Conservation (phyloP, 2,329 filamentous ascomycete genomes). For the Aureobasidium vineae region DNA sequence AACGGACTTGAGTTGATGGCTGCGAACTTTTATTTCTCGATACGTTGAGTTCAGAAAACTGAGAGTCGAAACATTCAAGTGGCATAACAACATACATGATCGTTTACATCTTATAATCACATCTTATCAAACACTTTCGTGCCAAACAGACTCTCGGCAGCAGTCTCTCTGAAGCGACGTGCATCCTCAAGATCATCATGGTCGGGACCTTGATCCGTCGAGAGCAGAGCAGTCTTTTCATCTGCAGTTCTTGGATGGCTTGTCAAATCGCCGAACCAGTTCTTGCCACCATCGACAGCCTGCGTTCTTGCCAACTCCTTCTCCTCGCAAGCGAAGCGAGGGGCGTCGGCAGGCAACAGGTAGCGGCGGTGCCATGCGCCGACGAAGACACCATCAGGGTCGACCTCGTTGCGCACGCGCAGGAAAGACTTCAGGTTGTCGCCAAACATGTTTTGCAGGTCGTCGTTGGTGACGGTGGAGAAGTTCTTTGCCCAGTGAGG, state of each 20-base stretch:
- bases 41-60: no score
- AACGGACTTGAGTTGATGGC: no score
- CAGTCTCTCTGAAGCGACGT: constrained; percentile 28
- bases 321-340: constrained; percentile 45
- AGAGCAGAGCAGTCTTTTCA: constrained; percentile 29
- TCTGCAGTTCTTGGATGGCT: constrained; percentile 25
- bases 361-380: constrained; percentile 84
- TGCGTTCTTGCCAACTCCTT: constrained; percentile 39
- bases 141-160: constrained; percentile 34
- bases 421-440: constrained; percentile 65
- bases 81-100: background rate
- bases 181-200: constrained; percentile 32
- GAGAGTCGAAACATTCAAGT: background rate
- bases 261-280: constrained; percentile 38
- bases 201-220: constrained; percentile 29
- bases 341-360: constrained; percentile 48
- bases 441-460: constrained; percentile 65
- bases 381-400: constrained; percentile 82
- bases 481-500: constrained; percentile 98
- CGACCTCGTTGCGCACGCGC: constrained; percentile 64
- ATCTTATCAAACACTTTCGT: constrained; percentile 43
- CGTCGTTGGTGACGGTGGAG: constrained; percentile 54
- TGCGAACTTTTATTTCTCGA: no score
- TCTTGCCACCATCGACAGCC: constrained; percentile 46
- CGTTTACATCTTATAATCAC: constrained; percentile 41